A percentile compares a stretch with the other conserved stretches of the same genome.
These are phyloP conservation scores for Purpureocillium takamizusanense DNA, from an alignment of 2,329 filamentous ascomycete genomes.

Conservation along the genomic window DNA sequence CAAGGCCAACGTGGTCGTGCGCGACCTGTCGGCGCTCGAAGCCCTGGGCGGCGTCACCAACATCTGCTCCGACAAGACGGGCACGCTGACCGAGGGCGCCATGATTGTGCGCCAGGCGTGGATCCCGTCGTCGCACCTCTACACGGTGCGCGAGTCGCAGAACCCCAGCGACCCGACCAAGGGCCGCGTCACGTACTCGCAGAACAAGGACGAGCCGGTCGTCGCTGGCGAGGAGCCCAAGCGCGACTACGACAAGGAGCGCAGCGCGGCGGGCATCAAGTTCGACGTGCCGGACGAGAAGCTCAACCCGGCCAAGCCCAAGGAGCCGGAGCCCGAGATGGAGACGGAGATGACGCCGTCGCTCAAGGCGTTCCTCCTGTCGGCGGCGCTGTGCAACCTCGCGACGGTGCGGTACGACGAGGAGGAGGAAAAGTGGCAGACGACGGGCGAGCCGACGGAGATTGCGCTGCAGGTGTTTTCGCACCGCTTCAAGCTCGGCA, in stretches of 20 bases:
- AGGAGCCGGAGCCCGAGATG: slow-evolving; percentile 20
- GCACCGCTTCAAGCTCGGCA: slow-evolving; percentile 54
- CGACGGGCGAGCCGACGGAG: slow-evolving; percentile 64
- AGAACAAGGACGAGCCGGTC: slow-evolving; percentile 22
- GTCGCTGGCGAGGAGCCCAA: slow-evolving; percentile 28
- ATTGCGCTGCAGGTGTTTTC: slow-evolving; percentile 70
- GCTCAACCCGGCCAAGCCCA: slow-evolving; percentile 25
- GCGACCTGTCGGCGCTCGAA: slow-evolving; percentile 58
- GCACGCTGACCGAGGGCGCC: slow-evolving; percentile 58
- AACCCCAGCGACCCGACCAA: slow-evolving; percentile 53
- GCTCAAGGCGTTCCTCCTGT: slow-evolving; percentile 42
- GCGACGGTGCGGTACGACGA: slow-evolving; percentile 49
- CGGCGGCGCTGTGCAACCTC: slow-evolving; percentile 57
- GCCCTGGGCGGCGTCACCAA: slow-evolving; percentile 63
- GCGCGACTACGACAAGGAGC: slow-evolving; percentile 50
- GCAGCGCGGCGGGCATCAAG: slow-evolving; percentile 49
- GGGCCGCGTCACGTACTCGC: slow-evolving; percentile 41
- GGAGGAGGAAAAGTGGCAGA: slow-evolving; percentile 51
- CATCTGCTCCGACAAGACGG: slow-evolving; percentile 67
- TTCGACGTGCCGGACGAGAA: slow-evolving; percentile 55
- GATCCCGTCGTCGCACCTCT: slow-evolving; percentile 48
- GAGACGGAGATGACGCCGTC: slow-evolving; percentile 38
- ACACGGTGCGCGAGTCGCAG: slow-evolving; percentile 52
- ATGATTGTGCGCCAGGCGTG: slow-evolving; percentile 63
- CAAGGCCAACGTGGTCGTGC: slow-evolving; percentile 54